Base-by-base conservation (phyloP, 106 monocot genomes). In the Hemerocallis citrina region DNA sequence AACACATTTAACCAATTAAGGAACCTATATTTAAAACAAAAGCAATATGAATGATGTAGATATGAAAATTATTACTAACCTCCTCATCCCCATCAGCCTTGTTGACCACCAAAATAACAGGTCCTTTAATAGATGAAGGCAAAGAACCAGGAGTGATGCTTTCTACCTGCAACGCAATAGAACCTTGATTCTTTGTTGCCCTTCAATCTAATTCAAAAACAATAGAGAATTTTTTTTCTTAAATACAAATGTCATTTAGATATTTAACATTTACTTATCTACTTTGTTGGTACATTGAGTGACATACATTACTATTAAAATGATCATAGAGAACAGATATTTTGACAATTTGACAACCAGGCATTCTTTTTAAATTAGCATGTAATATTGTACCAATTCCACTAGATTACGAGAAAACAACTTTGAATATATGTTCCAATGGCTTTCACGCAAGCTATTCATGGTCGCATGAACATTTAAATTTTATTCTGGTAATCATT, bases 71-170 rank as follows among this genome's bases (percentile, higher is more conserved):
- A 57, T 9, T 20, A 50, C 43, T 47, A 59, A 95, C 95, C 95
- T 95, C 95, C 61, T 95, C 95, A 81, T 95, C 95, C 11, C 95
- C 95, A 71, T 81, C 83, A 72, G 95, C 95, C 71, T 84, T 95
- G 66, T 79, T 86, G 50, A 95, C 81, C 11, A 89, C 68, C 39
- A 95, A 64, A 66, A 95, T 69, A 45, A 86, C 73, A 57, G 95
- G 95, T 30, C 80, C 83, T 54, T 75, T 39, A 20, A 66, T 30
- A 63, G 79, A 75, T 63, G 80, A 62, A 33, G 83, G 76, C 65
- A 90, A 60, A 31, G 78, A 78, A 73, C 86, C 84, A 61, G 95
- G 90, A 81, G 67, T 31, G 22, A 95, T 90, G 48, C 74, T 84
- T 32, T 95, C 90, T 25, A 90, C 81, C 95, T 95, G 77, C 63